Evolutionary conservation across 2,329 filamentous ascomycete species (phyloP).

Genomic region (Didymella exigua): DNA sequence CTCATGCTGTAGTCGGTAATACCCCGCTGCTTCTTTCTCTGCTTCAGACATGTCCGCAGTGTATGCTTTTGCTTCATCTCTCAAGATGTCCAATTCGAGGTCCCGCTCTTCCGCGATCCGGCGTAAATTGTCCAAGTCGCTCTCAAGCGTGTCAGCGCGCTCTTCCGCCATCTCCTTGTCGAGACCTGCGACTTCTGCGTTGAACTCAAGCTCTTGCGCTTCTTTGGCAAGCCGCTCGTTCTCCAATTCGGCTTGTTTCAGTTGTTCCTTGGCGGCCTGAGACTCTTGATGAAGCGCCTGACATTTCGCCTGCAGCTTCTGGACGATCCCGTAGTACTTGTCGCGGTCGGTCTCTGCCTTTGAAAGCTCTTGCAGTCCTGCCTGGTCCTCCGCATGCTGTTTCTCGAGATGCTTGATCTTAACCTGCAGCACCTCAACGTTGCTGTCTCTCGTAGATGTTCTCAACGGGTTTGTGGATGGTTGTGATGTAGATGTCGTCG

Average conservation of each 20-base stretch:
- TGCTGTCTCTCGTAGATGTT: slow-evolving; percentile 27
- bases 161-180: slow-evolving; percentile 98
- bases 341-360: slow-evolving; percentile 76
- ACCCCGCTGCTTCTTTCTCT: slow-evolving; percentile 83
- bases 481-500: slow-evolving; percentile 3
- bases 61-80: slow-evolving; percentile 85
- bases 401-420: slow-evolving; percentile 88
- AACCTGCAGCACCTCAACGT: slow-evolving; percentile 82
- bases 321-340: slow-evolving; percentile 81
- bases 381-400: slow-evolving; percentile 81
- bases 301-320: slow-evolving; percentile 88
- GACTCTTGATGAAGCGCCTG: slow-evolving; percentile 84
- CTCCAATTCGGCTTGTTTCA: slow-evolving; percentile 75
- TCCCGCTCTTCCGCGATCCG: slow-evolving; percentile 81
- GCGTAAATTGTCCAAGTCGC: slow-evolving; percentile 78
- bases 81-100: slow-evolving; percentile 83
- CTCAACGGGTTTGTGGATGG: slow-evolving; percentile 22
- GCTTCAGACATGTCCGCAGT: slow-evolving; percentile 85
- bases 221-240: slow-evolving; percentile 73
- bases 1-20: slow-evolving; percentile 88
- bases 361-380: slow-evolving; percentile 80
- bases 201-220: slow-evolving; percentile 82
- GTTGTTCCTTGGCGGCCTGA: slow-evolving; percentile 72
- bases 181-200: slow-evolving; percentile 83
- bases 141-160: slow-evolving; percentile 79